Evolutionary conservation across 441 rosid genomes (phyloP).

Genomic region (Erysimum pusillum): DNA sequence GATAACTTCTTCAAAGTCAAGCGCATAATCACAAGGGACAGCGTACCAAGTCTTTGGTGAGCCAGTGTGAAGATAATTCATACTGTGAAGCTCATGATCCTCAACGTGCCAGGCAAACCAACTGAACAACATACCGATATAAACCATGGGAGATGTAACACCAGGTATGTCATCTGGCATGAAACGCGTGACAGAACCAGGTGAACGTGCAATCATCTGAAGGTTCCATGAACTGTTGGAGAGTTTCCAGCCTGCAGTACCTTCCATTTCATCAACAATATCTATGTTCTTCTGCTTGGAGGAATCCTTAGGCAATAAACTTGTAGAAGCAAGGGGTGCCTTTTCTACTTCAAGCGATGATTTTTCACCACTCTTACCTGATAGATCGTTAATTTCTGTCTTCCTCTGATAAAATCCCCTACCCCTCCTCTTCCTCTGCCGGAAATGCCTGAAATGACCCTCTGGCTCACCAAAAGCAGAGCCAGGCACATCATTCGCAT

Average conservation of each 20-base stretch:
- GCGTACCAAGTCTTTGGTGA: constrained; percentile 98
- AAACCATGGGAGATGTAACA: constrained; percentile 98
- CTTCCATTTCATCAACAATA: constrained; percentile 71
- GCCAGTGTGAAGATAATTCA: constrained; percentile 98
- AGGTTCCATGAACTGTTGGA: constrained; percentile 99
- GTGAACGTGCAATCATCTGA: constrained; percentile 91
- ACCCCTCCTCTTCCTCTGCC: constrained; percentile 75
- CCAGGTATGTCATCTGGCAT: constrained; percentile 99
- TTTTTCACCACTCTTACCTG: constrained; percentile 40
- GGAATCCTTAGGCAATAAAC: constrained; percentile 45
- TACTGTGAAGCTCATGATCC: constrained; percentile 99
- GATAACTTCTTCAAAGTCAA: constrained; percentile 91
- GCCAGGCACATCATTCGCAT: constrained; percentile 99
- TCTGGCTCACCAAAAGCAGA: constrained; percentile 94
- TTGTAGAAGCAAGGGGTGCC: constrained; percentile 49
- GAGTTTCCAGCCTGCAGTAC: constrained; percentile 99
- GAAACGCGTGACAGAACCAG: constrained; percentile 97
- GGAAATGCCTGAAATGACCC: constrained; percentile 70
- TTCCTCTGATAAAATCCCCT: constrained; percentile 70
- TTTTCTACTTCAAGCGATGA: constrained; percentile 45
- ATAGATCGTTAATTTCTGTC: constrained; percentile 50
- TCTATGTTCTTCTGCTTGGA: constrained; percentile 59
- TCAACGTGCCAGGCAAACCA: constrained; percentile 99
- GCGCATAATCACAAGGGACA: constrained; percentile 91
- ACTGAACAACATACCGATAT: constrained; percentile 98